Evolutionary conservation across 2,329 filamentous ascomycete species (phyloP), one percentile per base, ranked within the genome.

Genomic region (Fragosphaeria purpurea): DNA sequence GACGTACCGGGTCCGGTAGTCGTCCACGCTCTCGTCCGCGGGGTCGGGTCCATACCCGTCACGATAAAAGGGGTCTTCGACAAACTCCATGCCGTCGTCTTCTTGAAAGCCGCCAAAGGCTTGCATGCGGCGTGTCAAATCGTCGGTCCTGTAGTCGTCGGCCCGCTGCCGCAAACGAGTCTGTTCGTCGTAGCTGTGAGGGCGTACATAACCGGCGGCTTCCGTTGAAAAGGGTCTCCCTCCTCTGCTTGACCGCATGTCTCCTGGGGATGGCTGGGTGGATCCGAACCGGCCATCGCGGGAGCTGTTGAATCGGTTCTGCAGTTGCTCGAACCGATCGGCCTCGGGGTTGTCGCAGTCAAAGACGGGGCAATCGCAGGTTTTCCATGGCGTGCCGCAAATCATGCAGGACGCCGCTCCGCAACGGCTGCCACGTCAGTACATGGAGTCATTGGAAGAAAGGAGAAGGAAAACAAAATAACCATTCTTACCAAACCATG

Each of bases 371-470:
- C 88, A 95, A 48, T 86, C 80, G 61, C 88, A 95, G 1, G 75
- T 82, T 67, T 88, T 91, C 88, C 88, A 94, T 59, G 85, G 85
- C 35, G 72, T 63, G 30, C 86, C 88, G 62, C 89, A 95, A 32
- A 87, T 76, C 79, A 93, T 89, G 68, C 89, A 95, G 61, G 94
- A 94, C 59, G 94, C 79, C 33, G 86, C 86, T 49, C 79, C 83
- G 61, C 89, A 95, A 50, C 82, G 85, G 63, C 83, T 70, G 54
- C 56, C 34, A 37, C 12, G 37, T 33, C 6, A 52, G 22, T n/a
- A 48, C 50, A 31, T 39, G 39, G 34, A 40, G 37, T 39, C 30
- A 7, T 10, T 7, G 22, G 34, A 32, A 12, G 8, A 44, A 6
- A 41, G 7, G 5, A 42, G 10, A n/a, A 34, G 4, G 42, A 59